Percentiles rank a stretch among this genome's conserved stretches.
These are phyloP conservation scores for Triticum dicoccoides DNA, from an alignment of 176 grass and related monocot genomes.

Conservation along the genomic window DNA sequence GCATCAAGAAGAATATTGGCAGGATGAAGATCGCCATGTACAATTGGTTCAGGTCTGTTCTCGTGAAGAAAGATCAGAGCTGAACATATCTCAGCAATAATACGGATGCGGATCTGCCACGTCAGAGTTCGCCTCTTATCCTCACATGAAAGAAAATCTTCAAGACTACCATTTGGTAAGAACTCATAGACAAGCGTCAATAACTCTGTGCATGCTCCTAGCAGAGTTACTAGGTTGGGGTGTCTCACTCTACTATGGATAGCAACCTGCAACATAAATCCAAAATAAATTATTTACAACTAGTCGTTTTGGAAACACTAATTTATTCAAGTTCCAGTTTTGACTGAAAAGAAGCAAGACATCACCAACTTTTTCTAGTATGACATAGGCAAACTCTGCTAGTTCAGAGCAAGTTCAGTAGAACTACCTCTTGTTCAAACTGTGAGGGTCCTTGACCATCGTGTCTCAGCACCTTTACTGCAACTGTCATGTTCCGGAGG, in stretches of 20 bases:
- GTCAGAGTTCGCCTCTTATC: background rate
- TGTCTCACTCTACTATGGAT: background rate
- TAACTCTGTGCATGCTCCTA: background rate
- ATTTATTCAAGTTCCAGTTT: too few relatives aligned
- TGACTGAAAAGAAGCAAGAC: too few relatives aligned
- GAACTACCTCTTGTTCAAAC: too few relatives aligned
- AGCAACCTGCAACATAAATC: background rate
- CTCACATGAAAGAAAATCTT: background rate
- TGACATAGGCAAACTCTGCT: too few relatives aligned
- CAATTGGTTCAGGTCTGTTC: background rate
- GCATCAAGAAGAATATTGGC: background rate
- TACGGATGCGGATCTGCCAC: background rate
- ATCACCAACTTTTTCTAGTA: too few relatives aligned
- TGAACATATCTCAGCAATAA: slow-evolving; percentile 12
- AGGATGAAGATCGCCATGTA: background rate
- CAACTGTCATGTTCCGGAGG: slow-evolving; percentile 36
- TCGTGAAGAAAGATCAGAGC: background rate
- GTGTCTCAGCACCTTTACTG: slow-evolving; percentile 11
- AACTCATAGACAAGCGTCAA: background rate
- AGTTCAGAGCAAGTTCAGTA: too few relatives aligned
- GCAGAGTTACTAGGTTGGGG: background rate
- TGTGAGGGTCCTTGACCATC: too few relatives aligned
- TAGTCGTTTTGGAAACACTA: too few relatives aligned
- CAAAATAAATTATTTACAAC: too few relatives aligned
- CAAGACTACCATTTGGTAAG: background rate